phyloP scores from a whole-genome alignment of 352 stramenopile species.

The Pythium guiyangense region DNA sequence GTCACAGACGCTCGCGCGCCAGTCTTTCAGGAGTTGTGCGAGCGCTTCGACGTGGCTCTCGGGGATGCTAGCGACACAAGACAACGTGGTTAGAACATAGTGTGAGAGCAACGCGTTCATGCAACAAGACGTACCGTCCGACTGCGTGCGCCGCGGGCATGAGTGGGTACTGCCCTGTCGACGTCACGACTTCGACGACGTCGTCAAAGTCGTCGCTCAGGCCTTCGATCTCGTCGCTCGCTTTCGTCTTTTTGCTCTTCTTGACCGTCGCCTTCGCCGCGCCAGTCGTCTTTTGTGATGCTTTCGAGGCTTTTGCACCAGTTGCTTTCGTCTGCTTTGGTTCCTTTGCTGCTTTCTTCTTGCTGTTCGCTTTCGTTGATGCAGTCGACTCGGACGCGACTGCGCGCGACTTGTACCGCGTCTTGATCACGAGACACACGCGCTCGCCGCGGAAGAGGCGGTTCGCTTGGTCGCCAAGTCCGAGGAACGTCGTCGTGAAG shows the following conservation, averaged over 20 bases:
- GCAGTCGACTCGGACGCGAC: constrained; percentile 19
- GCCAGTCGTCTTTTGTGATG: constrained; percentile 3
- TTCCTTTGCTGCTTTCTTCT: constrained; percentile 23
- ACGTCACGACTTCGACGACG: constrained; percentile 42
- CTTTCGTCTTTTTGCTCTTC: constrained; percentile 15
- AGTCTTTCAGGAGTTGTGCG: constrained; percentile 81
- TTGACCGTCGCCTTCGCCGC: constrained; percentile 16
- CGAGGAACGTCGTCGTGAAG: constrained; percentile 81
- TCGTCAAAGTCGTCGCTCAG: constrained; percentile 60
- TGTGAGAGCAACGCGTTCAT: no score
- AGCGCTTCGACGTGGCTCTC: constrained; percentile 63
- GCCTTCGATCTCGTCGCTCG: constrained; percentile 48
- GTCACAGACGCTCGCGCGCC: constrained; percentile 82
- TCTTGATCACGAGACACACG: constrained; percentile 81
- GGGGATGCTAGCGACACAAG: constrained; percentile 46
- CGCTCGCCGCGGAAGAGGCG: constrained; percentile 57
- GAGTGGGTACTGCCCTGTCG: constrained; percentile 39
- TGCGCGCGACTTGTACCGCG: constrained; percentile 35
- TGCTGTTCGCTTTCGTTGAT: constrained; percentile 19
- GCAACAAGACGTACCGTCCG: constrained; percentile 31
- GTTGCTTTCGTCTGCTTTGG: constrained; percentile 13
- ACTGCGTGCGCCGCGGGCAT: constrained; percentile 41
- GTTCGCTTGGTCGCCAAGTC: constrained; percentile 41
- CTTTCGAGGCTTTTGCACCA: constrained; percentile 17
- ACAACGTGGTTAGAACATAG: no score